phyloP scores from a whole-genome alignment of 176 grass and related monocot genomes.

The Rhynchospora breviuscula region DNA sequence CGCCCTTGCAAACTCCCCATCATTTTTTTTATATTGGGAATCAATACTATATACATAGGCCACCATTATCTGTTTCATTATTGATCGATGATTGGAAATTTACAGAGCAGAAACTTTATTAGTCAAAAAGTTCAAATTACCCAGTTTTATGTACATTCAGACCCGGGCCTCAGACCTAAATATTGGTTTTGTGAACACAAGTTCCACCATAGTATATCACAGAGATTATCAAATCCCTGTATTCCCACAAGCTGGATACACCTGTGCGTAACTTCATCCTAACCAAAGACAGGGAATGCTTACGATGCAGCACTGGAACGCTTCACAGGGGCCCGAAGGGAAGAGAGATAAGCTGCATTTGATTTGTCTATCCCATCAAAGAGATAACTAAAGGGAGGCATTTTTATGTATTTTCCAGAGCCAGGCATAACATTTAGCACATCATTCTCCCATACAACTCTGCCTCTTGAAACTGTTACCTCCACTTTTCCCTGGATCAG shows the following conservation, averaged over 20 bases:
- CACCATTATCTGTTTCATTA: not conserved
- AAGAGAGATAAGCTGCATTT: conserved; percentile 54
- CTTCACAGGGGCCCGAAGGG: conserved; percentile 63
- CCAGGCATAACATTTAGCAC: conserved; percentile 53
- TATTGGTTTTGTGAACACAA: not conserved
- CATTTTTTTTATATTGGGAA: not conserved
- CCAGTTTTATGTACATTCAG: too few relatives aligned
- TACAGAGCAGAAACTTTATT: not conserved
- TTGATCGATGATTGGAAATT: not conserved
- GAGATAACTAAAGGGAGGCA: conserved; percentile 62
- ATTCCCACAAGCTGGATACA: not conserved
- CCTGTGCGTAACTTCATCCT: not conserved
- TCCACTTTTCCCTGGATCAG: conserved; percentile 77
- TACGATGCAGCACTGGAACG: conserved; percentile 37
- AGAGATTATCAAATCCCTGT: not conserved
- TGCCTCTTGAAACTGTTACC: conserved; percentile 72
- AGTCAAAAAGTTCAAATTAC: not conserved
- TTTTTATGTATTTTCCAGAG: conserved; percentile 63
- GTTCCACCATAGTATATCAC: not conserved
- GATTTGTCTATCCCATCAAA: conserved; percentile 83
- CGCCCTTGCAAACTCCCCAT: too few relatives aligned
- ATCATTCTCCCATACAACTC: conserved; percentile 74
- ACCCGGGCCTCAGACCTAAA: not conserved
- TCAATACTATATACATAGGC: not conserved
- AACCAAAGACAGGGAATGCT: not conserved